These are phyloP conservation scores for Cystobasidium slooffiae DNA, from an alignment of 1,284 basidiomycete genomes.

Conservation along the genomic window DNA sequence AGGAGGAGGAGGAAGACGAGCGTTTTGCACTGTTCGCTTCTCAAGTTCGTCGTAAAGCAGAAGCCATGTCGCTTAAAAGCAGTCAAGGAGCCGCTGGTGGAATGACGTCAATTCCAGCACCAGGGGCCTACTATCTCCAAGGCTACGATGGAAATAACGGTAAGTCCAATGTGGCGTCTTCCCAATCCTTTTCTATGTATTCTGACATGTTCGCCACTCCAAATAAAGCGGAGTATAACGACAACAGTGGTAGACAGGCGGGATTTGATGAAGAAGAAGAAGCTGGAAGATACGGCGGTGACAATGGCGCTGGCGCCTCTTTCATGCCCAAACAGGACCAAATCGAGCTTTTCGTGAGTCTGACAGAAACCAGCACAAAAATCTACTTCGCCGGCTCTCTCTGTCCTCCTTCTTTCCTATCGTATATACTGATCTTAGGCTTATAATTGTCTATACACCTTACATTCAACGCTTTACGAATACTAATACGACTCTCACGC, in stretches of 20 bases:
- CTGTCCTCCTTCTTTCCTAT: too few relatives aligned
- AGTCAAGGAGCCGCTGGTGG: constrained; percentile 1
- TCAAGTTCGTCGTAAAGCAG: constrained; percentile 25
- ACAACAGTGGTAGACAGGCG: too few relatives aligned
- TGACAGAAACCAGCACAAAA: not conserved
- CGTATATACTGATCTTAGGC: not conserved
- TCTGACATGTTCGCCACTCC: not conserved
- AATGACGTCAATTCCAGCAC: not conserved
- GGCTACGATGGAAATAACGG: too few relatives aligned
- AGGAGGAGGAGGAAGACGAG: constrained; percentile 16
- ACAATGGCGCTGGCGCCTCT: not conserved
- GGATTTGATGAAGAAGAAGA: not conserved
- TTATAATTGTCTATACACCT: not conserved
- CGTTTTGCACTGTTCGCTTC: constrained; percentile 21
- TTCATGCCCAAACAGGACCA: not conserved
- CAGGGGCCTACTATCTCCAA: not conserved
- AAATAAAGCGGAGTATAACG: not conserved
- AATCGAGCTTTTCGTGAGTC: not conserved
- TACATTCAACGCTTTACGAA: not conserved
- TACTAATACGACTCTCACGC: not conserved
- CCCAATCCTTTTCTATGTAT: too few relatives aligned
- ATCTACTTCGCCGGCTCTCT: too few relatives aligned
- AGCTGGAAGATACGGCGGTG: not conserved
- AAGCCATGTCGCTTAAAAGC: constrained; percentile 1
- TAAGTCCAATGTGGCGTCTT: not conserved